Conservation (phyloP, 2,329 filamentous ascomycete species). For the Graphilbum fragrans region DNA sequence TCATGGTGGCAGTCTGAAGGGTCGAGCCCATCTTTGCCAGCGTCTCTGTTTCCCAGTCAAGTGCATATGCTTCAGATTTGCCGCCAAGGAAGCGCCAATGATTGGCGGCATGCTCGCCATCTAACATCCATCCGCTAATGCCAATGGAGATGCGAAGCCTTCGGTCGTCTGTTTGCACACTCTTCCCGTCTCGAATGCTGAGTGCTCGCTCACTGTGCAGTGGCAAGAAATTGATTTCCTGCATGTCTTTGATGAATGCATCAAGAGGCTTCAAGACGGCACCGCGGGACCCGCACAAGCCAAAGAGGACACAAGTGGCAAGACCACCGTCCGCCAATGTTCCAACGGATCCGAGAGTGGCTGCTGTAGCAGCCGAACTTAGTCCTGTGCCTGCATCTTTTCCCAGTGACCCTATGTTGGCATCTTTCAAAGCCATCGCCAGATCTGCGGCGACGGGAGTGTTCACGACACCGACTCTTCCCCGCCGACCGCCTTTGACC, state of each 20-base stretch:
- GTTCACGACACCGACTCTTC: slow-evolving; percentile 53
- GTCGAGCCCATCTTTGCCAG: slow-evolving; percentile 67
- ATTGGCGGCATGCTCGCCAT: slow-evolving; percentile 57
- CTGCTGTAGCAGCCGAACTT: slow-evolving; percentile 59
- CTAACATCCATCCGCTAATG: slow-evolving; percentile 69
- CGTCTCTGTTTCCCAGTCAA: slow-evolving; percentile 73
- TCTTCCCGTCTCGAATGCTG: slow-evolving; percentile 35
- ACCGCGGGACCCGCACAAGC: slow-evolving; percentile 77
- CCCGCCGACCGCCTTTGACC: slow-evolving; percentile 50
- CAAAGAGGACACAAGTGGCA: slow-evolving; percentile 75
- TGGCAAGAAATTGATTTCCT: slow-evolving; percentile 79
- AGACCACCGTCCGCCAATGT: slow-evolving; percentile 68
- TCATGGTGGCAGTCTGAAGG: slow-evolving; percentile 66
- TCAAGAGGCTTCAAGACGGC: slow-evolving; percentile 73
- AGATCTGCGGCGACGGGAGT: slow-evolving; percentile 61
- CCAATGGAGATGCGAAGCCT: slow-evolving; percentile 73
- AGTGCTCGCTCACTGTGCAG: slow-evolving; percentile 38
- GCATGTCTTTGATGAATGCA: slow-evolving; percentile 71
- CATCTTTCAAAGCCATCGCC: slow-evolving; percentile 63
- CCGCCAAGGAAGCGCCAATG: slow-evolving; percentile 69
- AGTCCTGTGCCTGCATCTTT: slow-evolving; percentile 51
- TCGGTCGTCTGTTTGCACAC: slow-evolving; percentile 44
- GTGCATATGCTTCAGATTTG: slow-evolving; percentile 65
- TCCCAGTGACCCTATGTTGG: slow-evolving; percentile 68
- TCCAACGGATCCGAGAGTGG: slow-evolving; percentile 69